phyloP scores from a whole-genome alignment of 1,284 basidiomycete genomes.

The Ustilago shanxiensis region DNA sequence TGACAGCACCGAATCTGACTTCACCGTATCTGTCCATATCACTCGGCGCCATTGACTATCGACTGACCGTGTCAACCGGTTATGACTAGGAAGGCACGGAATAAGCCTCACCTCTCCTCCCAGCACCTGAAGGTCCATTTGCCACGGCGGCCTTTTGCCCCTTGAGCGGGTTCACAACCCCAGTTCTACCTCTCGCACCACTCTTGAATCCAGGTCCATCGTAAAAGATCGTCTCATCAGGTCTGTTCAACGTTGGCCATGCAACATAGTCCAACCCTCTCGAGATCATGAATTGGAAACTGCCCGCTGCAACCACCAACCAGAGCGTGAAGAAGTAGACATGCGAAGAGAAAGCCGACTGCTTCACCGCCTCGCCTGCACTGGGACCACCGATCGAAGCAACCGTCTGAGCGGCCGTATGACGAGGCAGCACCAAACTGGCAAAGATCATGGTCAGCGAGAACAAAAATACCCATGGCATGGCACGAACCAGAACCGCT shows the following conservation, averaged over 20 bases:
- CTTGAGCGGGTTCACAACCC: slow-evolving; percentile 43
- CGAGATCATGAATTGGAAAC: slow-evolving; percentile 59
- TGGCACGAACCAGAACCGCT: slow-evolving; percentile 82
- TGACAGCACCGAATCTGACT: too few species aligned
- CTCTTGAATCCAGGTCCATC: slow-evolving; percentile 66
- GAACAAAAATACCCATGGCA: slow-evolving; percentile 85
- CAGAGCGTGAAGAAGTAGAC: slow-evolving; percentile 55
- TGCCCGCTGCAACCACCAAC: slow-evolving; percentile 42
- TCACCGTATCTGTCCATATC: too few species aligned
- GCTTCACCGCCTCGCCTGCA: slow-evolving; percentile 17
- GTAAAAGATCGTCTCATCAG: slow-evolving; percentile 63
- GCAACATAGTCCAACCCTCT: slow-evolving; percentile 67
- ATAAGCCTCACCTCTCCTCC: slow-evolving; percentile 45
- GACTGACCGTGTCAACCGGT: too few species aligned
- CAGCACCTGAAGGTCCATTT: slow-evolving; percentile 15
- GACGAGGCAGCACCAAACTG: slow-evolving; percentile 53
- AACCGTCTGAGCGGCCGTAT: slow-evolving; percentile 30
- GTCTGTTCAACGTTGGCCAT: slow-evolving; percentile 68
- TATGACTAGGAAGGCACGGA: slow-evolving; percentile 21
- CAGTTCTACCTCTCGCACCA: slow-evolving; percentile 55
- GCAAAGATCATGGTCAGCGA: slow-evolving; percentile 79
- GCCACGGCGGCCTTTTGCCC: neutral
- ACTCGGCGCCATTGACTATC: too few species aligned
- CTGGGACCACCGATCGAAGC: slow-evolving; percentile 11
- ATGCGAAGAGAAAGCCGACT: slow-evolving; percentile 15